Base-by-base conservation (phyloP, 139 green algal species). In the Auxenochlorella protothecoides region DNA sequence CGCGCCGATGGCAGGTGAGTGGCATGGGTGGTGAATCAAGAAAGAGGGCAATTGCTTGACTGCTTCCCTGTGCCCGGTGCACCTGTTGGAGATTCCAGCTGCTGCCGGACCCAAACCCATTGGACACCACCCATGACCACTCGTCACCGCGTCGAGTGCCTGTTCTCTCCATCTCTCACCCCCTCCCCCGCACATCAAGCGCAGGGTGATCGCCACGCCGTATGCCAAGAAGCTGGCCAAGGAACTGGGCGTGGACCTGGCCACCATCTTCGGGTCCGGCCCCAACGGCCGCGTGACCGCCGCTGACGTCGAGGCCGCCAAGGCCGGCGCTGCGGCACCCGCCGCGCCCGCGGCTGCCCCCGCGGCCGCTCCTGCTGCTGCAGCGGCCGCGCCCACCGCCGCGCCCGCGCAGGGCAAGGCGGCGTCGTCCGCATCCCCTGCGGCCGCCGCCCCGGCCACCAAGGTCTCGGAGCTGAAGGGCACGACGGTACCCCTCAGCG, bases 161-260 rank as follows among this genome's bases (percentile, higher is more conserved):
- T 44, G 27, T 44, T 44, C 27, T 44, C 27, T 44, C 27, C 27
- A 44, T 44, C 27, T 44, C 27, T 44, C 85, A 15, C 74, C 65
- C 52, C 61, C 27, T 44, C 27, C 27, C 27, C 27, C 77, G 3
- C 82, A 86, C n/a, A 76, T 85, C 13, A 89, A 95, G 68, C 88
- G 90, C 55, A 85, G 92, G 68, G 76, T 99, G 55, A 89, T 99
- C 57, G 94, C 94, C 44, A 98, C 94, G 2, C 94, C 94, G 44
- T 99, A 97, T 75, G 94, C 94, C 55, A 98, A 98, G 88, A 96
- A 97, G 84, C 90, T 97, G 56, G 94, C 94, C 53, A 97, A 96
- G 84, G 83, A 97, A 14, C 81, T 96, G 61, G 89, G 88, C 10
- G 89, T 98, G 5, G 90, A 97, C 80, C 85, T 98, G 57, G 78